Evolutionary conservation across 2,329 filamentous ascomycete genomes (phyloP).

Genomic region (Cucurbitaria berberidis): DNA sequence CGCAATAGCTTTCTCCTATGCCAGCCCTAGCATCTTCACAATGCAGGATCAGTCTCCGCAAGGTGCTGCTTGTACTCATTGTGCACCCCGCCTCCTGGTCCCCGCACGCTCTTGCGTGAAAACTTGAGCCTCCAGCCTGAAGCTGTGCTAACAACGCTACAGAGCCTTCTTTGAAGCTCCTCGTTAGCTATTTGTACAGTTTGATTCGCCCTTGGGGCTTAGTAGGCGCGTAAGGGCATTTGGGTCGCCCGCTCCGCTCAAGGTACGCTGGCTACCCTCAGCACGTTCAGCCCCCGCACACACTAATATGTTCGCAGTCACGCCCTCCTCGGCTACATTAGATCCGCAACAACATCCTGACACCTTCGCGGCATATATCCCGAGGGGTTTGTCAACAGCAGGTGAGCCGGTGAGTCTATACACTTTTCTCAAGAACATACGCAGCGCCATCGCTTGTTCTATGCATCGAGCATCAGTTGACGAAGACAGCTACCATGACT

Average conservation of each 20-base stretch:
- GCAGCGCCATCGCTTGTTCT: neutral
- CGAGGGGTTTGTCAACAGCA: neutral
- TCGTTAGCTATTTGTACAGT: neutral
- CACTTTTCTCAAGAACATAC: neutral
- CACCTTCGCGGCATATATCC: neutral
- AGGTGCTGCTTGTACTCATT: neutral
- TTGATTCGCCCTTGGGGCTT: neutral
- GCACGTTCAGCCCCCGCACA: neutral
- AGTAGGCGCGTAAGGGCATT: neutral
- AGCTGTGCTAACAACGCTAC: neutral
- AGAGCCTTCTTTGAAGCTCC: neutral
- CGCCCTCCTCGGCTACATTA: neutral
- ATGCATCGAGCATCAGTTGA: neutral
- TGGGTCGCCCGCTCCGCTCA: neutral
- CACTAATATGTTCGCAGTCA: neutral
- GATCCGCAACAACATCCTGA: too few species aligned
- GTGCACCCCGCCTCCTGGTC: neutral
- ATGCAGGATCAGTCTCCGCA: neutral
- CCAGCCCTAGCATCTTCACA: neutral
- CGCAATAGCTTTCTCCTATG: neutral
- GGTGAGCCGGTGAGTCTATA: neutral
- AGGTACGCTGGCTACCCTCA: neutral
- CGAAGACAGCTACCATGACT: slow-evolving; percentile 9
- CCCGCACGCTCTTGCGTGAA: too few species aligned
- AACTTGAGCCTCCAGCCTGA: neutral